phyloP scores from a whole-genome alignment of 805 yeast species.

The Vanderwaltozyma verrucispora region DNA sequence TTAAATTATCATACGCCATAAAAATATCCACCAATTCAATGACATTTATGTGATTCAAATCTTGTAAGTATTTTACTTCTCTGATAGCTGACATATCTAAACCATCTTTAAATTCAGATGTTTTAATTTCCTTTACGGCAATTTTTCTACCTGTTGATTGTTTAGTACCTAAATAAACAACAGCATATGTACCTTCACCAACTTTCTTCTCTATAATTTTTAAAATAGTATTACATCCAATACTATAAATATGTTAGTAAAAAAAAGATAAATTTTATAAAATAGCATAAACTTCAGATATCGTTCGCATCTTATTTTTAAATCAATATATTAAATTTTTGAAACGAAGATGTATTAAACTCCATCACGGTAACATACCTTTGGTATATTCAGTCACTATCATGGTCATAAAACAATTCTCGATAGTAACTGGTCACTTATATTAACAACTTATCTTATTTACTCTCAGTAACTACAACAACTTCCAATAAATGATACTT shows the following conservation, averaged over 20 bases:
- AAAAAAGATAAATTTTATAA: too few relatives aligned
- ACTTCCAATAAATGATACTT: too few relatives aligned
- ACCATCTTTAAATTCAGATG: slow-evolving; percentile 91
- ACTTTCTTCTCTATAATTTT: slow-evolving; percentile 80
- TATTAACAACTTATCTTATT: too few relatives aligned
- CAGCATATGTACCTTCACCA: slow-evolving; percentile 99
- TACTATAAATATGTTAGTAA: neutral
- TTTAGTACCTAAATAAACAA: slow-evolving; percentile 75
- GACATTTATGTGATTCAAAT: slow-evolving; percentile 65
- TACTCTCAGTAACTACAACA: too few relatives aligned
- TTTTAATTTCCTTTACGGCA: slow-evolving; percentile 93
- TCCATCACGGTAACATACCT: too few relatives aligned
- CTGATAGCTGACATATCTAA: slow-evolving; percentile 95
- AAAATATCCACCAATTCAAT: slow-evolving; percentile 86
- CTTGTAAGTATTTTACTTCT: slow-evolving; percentile 83
- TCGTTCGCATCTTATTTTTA: too few relatives aligned
- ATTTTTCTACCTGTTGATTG: slow-evolving; percentile 40
- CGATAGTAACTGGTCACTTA: too few relatives aligned
- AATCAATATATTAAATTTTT: too few relatives aligned
- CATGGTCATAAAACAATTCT: too few relatives aligned
- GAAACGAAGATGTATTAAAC: too few relatives aligned
- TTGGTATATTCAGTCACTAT: slow-evolving; percentile 13
- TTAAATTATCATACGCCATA: slow-evolving; percentile 52
- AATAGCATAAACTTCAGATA: too few relatives aligned
- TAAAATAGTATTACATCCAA: too few relatives aligned